Evolutionary conservation across 768 basidiomycete species (phyloP), one percentile per base, ranked within the genome.

Genomic region (Boletus rubroflammeus): DNA sequence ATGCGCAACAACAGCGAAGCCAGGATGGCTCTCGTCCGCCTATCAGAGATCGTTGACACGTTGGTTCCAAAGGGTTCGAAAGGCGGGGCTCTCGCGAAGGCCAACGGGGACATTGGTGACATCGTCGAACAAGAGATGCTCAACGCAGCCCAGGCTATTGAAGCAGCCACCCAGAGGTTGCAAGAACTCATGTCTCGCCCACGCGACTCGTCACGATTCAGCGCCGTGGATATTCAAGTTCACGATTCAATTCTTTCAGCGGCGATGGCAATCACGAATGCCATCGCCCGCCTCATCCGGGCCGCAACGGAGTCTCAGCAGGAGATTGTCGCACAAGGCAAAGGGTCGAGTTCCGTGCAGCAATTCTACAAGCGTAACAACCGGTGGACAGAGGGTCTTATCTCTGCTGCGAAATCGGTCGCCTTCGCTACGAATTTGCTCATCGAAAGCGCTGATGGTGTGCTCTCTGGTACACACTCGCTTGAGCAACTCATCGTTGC

Each of bases 291-390:
- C 32, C 84, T 99, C 54, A 98, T 99, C 67, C 83, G 89, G 68
- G 96, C 97, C 9, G 97, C 97, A 21, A 97, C 97, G 1, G 95
- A 95, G 35, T 98, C 95, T 47, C 97, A 99, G 72, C 85, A 98
- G 70, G 97, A 99, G 75, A 99, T 99, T 51, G 97, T 98, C 51
- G 86, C 87, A 3, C 88, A 97, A 73, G 97, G 97, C 54, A 90
- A 84, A 69, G 97, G 97, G 8, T 90, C 94, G 19, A 93, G 86
- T 71, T 82, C 94, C 23, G 84, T 79, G 19, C 93, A 96, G 70
- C 96, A 98, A 65, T 99, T 99, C 81, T 99, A 98, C 82, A 99
- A 99, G 77, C 87, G 92, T 56, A 98, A 99, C 83, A 98, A 98
- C 73, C 83, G 97, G 56, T 99, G 97, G 97, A 99, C 97, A 41